These are phyloP conservation scores for Rosa multiflora DNA, from an alignment of 306 rosid genomes.

Conservation along the genomic window DNA sequence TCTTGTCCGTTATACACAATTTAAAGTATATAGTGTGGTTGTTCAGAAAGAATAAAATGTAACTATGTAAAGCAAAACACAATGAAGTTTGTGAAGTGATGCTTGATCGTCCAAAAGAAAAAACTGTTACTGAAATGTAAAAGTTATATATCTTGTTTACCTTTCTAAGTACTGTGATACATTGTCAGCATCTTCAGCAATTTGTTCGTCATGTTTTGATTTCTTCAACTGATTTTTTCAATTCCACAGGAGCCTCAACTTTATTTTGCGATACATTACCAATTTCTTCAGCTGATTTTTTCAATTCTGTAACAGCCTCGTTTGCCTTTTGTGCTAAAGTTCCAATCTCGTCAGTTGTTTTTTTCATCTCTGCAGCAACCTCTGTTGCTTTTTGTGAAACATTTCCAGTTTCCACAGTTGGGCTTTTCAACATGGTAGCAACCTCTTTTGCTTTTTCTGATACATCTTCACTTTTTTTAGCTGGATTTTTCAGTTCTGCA, in stretches of 20 bases:
- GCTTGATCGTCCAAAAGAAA: background rate
- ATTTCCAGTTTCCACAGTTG: background rate
- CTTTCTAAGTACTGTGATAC: background rate
- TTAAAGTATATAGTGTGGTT: too few species aligned
- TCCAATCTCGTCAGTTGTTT: slow-evolving; percentile 8
- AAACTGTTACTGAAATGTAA: background rate
- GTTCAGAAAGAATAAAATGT: background rate
- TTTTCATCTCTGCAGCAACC: slow-evolving; percentile 7
- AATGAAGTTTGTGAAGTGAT: background rate
- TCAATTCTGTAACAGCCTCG: background rate
- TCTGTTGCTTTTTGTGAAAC: slow-evolving; percentile 3
- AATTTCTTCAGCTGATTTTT: background rate
- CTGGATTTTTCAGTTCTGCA: slow-evolving; percentile 6
- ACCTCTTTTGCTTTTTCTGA: background rate
- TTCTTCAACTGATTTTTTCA: background rate
- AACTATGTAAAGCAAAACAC: background rate
- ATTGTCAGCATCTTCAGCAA: background rate
- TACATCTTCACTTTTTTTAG: background rate
- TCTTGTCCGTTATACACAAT: background rate
- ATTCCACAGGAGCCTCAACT: background rate
- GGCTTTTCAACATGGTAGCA: background rate
- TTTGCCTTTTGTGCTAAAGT: background rate
- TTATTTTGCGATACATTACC: background rate
- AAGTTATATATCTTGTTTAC: slow-evolving; percentile 5
- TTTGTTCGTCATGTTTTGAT: background rate